Conservation (phyloP, 352 stramenopile genomes). For the Phytophthora fragariaefolia region DNA sequence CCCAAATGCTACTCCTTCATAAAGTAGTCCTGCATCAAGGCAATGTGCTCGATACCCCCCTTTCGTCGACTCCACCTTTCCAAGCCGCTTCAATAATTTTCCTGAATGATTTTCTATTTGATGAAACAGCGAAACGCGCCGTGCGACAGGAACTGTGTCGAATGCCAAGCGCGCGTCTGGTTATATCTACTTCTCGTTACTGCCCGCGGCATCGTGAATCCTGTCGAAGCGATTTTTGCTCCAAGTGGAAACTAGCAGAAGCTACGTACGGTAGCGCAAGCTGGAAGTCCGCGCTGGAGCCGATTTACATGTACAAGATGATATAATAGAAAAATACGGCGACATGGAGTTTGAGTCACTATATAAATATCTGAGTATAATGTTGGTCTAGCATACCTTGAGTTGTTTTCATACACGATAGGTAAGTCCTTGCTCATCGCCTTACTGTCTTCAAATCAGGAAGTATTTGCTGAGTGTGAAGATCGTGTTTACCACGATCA, state of each 20-base stretch:
- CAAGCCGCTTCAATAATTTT: constrained; percentile 4
- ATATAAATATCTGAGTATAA: too few relatives aligned
- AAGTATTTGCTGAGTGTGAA: too few relatives aligned
- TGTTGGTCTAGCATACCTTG: too few relatives aligned
- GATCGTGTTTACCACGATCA: too few relatives aligned
- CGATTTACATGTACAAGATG: constrained; percentile 1
- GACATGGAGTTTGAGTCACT: too few relatives aligned
- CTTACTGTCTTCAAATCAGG: too few relatives aligned
- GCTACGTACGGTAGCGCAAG: neutral
- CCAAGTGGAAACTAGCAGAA: neutral
- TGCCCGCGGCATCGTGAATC: constrained; percentile 4
- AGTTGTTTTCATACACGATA: too few relatives aligned
- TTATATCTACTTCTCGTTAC: constrained; percentile 8
- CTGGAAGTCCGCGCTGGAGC: constrained; percentile 2
- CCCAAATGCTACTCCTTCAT: neutral
- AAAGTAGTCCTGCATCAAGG: constrained; percentile 10
- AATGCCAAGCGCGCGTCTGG: constrained; percentile 5
- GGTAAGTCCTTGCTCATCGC: too few relatives aligned
- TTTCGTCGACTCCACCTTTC: constrained; percentile 9
- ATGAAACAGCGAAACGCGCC: neutral
- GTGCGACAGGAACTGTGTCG: neutral
- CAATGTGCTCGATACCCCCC: neutral
- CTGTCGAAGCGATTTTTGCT: neutral
- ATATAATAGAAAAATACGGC: too few relatives aligned
- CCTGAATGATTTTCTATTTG: constrained; percentile 14